Base-by-base conservation (phyloP, 2,329 filamentous ascomycete genomes). In the Phialocephala subalpina region DNA sequence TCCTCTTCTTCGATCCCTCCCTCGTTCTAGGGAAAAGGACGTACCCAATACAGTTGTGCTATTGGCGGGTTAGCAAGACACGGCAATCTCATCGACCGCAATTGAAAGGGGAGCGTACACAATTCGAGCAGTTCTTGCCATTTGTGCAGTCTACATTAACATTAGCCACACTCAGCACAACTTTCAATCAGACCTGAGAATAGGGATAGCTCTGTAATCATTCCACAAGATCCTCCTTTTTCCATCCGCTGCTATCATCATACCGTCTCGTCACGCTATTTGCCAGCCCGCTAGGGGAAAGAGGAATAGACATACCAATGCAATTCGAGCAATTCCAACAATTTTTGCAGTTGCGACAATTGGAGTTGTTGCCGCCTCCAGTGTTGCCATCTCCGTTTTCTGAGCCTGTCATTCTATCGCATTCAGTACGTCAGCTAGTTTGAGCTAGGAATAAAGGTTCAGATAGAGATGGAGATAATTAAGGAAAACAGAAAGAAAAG, bases 321-420 rank as follows among this genome's bases (percentile, higher is more conserved):
- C 57, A 59, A 45, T 47, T 59, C n/a, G 35, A 7, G 35, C 35
- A 38, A 38, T 38, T 38, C 7, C 7, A 38, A 38, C n/a, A n/a
- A n/a, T n/a, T n/a, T n/a, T n/a, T n/a, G n/a, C n/a, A 59, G n/a
- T 33, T 14, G 11, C 36, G 36, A 22, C 57, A 59, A 45, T 59
- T 59, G 22, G 57, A 59, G 20, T 59, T 59, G 18, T 59, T 47
- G 20, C 57, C 57, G 22, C 57, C 57, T 45, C 57, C 57, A 33
- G 18, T 36, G 12, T 47, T 59, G 14, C 57, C 57, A 45, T 59
- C 57, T 47, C 38, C 14, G 25, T 45, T 29, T 38, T 58, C 29
- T 40, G 16, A 27, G 1, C 7, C 18, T 27, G 47, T 52, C 47
- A 52, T 52, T 27, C 16, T 52, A 27, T 2, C 47, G 18, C 11